These are phyloP conservation scores for Schoenoplectus triqueter DNA, from an alignment of 202 grass and related monocot species.

Conservation along the genomic window DNA sequence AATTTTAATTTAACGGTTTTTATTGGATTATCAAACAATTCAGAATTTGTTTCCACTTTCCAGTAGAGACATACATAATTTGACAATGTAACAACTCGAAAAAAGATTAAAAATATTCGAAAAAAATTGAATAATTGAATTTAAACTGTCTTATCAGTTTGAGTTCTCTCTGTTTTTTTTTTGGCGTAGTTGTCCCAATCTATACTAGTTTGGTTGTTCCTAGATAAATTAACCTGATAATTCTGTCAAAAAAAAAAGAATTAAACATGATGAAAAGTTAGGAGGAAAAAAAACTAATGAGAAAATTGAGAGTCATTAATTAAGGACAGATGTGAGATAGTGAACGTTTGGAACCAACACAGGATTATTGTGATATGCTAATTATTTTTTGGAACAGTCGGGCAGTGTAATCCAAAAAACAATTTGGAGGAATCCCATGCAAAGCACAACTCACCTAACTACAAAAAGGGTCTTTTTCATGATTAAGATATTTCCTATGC, in stretches of 20 bases:
- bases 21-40: no score
- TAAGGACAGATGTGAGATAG: not conserved
- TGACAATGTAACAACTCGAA: no score
- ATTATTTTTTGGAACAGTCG: not conserved
- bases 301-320: not conserved
- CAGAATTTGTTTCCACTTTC: no score
- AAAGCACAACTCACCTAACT: constrained; percentile 36
- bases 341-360: not conserved
- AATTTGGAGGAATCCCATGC: constrained; percentile 31
- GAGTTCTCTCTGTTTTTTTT: no score
- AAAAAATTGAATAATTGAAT: no score
- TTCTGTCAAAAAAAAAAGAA: not conserved
- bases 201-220: no score
- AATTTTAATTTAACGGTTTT: no score
- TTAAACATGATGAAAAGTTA: not conserved
- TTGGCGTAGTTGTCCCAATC: no score
- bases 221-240: no score
- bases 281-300: not conserved
- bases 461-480: constrained; percentile 26
- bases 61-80: no score
- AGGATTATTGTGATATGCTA: not conserved
- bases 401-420: constrained; percentile 26
- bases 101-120: no score
- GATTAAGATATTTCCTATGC: constrained; percentile 20
- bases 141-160: no score